Base-by-base conservation (phyloP, 371 early-diverging fungal species). In the Mortierella sp. region DNA sequence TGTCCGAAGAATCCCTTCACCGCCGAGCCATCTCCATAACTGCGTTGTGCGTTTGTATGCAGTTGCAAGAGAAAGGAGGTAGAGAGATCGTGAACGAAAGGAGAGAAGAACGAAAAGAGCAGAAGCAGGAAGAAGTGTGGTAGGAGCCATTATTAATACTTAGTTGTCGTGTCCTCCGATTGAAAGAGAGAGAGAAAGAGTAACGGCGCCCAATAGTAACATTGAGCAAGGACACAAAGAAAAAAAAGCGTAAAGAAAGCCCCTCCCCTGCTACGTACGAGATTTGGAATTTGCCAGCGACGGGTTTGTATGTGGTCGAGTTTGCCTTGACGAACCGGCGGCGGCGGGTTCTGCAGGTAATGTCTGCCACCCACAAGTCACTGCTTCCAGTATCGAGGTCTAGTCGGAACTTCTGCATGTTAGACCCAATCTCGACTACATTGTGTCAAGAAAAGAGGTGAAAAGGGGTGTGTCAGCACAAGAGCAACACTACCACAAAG, bases 361-460 rank as follows among this genome's bases (percentile, higher is more conserved):
- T 72, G n/a, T 87, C 81, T 3, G 91, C 89, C 1, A 92, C 78
- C 92, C 92, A 92, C 7, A 91, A 87, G 80, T 92, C 92, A 55
- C 93, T 90, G 60, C 96, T 95, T 32, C 97, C 97, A 16, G 97
- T 97, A 88, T 97, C 98, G 75, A 97, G 94, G 68, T 97, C 94
- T 46, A 97, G 91, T 60, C 92, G 91, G 83, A 98, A 93, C 12
- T 83, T 89, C 82, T 97, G 96, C 24, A 92, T 87, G 29, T 97
- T 96, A 5, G 97, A 96, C 44, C 97, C 97, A 41, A 97, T 82
- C n/a, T 89, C 87, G 73, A 96, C 93, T 72, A 41, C 10, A 10
- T 7, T 41, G 41, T 41, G 4, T 41, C 41, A 41, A 41, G 5
- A 41, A 41, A 41, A 4, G 41, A 41, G 41, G 41, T 41, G 41